These are phyloP conservation scores for Thermothelomyces thermophilus DNA, from an alignment of 2,329 filamentous ascomycete genomes.

Conservation along the genomic window DNA sequence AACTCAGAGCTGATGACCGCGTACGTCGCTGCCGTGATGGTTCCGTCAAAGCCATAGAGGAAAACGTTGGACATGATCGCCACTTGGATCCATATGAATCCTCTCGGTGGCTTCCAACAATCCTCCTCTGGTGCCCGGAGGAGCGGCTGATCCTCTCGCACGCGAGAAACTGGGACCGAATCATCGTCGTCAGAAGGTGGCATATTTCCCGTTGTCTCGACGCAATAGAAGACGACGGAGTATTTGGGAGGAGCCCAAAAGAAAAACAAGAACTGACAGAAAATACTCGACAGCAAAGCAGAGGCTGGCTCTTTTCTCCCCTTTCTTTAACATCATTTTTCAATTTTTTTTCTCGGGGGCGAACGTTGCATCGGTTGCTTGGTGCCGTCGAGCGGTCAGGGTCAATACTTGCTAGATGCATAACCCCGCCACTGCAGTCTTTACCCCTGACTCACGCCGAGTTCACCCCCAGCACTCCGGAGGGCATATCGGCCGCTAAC, in stretches of 20 bases:
- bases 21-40: constrained; percentile 66
- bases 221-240: not conserved
- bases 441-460: constrained; percentile 14
- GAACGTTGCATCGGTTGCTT: not conserved
- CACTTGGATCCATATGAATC: constrained; percentile 52
- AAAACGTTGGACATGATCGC: constrained; percentile 61
- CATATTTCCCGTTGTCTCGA: not conserved
- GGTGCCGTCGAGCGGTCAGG: not conserved
- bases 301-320: not conserved
- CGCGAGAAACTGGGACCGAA: not conserved
- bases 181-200: constrained; percentile 1
- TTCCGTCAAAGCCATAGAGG: constrained; percentile 62
- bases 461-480: not conserved
- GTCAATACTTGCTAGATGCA: not conserved
- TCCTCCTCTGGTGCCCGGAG: constrained; percentile 19
- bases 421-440: constrained; percentile 2
- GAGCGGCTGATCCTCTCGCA: constrained; percentile 23
- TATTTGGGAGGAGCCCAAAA: not conserved
- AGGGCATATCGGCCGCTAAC: not conserved
- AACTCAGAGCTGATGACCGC: constrained; percentile 69
- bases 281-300: too few relatives aligned
- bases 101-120: constrained; percentile 18
- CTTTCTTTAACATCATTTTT: not conserved
- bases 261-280: not conserved
- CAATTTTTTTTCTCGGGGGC: not conserved